Conservation (phyloP, 169 alveolate genomes). For the Plasmodium yoelii region DNA sequence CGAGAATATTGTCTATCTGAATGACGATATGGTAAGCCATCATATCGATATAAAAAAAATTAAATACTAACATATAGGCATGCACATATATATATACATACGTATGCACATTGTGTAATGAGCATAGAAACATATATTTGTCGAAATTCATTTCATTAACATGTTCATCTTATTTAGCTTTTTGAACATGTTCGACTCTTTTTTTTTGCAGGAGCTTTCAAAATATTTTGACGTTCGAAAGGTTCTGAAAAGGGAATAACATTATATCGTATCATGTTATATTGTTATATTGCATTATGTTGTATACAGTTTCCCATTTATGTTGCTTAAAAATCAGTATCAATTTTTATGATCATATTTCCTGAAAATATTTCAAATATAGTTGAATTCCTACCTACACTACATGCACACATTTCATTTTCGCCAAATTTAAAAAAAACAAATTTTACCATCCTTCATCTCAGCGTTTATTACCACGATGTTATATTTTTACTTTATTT, state of each 20-base stretch:
- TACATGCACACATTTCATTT: not conserved
- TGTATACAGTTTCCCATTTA: too few species aligned
- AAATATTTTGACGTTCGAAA: constrained; percentile 54
- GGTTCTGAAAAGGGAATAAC: constrained; percentile 12
- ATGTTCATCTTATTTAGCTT: not conserved
- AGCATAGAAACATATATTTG: not conserved
- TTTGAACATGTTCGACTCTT: not conserved
- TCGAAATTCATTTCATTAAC: not conserved
- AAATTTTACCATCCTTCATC: not conserved
- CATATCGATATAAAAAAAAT: not conserved
- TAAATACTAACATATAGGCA: not conserved
- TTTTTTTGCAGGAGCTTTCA: constrained; percentile 39
- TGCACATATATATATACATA: not conserved
- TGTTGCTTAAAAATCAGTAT: too few species aligned
- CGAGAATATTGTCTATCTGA: constrained; percentile 21
- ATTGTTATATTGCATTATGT: too few species aligned
- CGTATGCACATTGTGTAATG: not conserved
- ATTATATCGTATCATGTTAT: too few species aligned
- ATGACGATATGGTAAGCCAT: constrained; percentile 20
- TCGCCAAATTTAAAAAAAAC: not conserved
- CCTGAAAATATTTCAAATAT: too few species aligned
- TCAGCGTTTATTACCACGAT: not conserved
- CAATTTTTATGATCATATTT: too few species aligned
- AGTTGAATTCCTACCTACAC: not conserved
- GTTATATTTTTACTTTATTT: constrained; percentile 3